Evolutionary conservation across 2,329 filamentous ascomycete genomes (phyloP), one percentile per base, ranked within the genome.

Genomic region (Tolypocladium tropicale): DNA sequence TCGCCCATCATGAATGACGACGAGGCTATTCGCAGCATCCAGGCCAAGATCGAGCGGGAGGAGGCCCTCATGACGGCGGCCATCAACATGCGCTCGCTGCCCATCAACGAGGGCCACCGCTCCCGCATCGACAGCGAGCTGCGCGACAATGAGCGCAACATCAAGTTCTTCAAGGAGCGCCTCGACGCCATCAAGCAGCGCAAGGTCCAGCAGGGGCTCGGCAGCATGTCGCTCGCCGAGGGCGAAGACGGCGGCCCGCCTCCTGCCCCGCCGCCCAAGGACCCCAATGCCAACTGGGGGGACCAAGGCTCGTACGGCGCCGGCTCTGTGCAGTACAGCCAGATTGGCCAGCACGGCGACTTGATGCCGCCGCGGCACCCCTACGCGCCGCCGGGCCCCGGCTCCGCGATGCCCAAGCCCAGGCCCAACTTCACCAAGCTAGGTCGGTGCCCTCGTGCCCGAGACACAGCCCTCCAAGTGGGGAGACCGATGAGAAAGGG

Each of bases 1-100:
- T 63, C 69, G 68, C 71, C 72, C 74, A 76, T 70, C 70, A 85
- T 85, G 79, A 82, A 79, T 70, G 81, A 85, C 69, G 81, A 85
- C 60, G 80, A 85, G 66, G 78, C 80, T 63, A 78, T 85, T 74
- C 84, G 84, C 74, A 88, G 90, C 73, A 91, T 99, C 76, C 85
- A 88, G 76, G 88, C 86, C 78, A 97, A 99, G 87, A 97, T 99
- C 74, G 90, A 96, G 79, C 86, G 93, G 72, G 94, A 99, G 76
- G 93, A 92, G 80, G 89, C 88, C 67, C 85, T 97, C 68, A 94
- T 99, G 79, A 89, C 89, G 73, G 93, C 90, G 67, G 93, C 93
- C 64, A 94, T 90, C 75, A 84, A 89, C 65, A 96, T 99, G 92
- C 88, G 91, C 74, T 88, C 92, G 75, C 92, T 94, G 72, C 96